phyloP scores from a whole-genome alignment of 192 early-diverging fungal genomes.

The Lobosporangium transversale region DNA sequence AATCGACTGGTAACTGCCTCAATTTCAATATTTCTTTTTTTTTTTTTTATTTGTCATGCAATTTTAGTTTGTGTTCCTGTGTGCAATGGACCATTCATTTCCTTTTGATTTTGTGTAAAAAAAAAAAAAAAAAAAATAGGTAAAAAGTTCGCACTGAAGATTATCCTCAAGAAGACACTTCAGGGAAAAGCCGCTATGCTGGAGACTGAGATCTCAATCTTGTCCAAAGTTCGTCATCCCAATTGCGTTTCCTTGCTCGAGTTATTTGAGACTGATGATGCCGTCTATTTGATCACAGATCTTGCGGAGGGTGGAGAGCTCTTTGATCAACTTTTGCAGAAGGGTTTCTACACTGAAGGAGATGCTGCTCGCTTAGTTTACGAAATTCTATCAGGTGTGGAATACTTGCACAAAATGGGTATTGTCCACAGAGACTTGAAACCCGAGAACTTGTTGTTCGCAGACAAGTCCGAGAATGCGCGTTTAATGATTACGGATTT shows the following conservation, averaged over 20 bases:
- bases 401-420: conserved; percentile 83
- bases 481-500: conserved; percentile 77
- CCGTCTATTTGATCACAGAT: conserved; percentile 74
- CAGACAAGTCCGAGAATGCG: conserved; percentile 56
- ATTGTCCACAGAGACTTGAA: conserved; percentile 87
- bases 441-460: conserved; percentile 79
- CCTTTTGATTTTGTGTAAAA: neutral
- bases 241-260: conserved; percentile 83
- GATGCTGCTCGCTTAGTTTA: conserved; percentile 77
- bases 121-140: conserved; percentile 5
- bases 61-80: neutral
- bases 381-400: conserved; percentile 78
- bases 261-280: conserved; percentile 72
- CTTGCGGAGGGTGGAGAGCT: conserved; percentile 83
- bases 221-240: conserved; percentile 82
- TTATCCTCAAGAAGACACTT: conserved; percentile 72
- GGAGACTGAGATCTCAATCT: conserved; percentile 73
- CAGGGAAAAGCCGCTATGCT: conserved; percentile 64
- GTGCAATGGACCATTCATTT: too few relatives aligned
- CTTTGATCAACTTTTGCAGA: conserved; percentile 76
- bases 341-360: conserved; percentile 75
- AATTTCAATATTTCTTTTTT: too few relatives aligned
- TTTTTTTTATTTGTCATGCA: too few relatives aligned
- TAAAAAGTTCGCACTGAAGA: conserved; percentile 72
- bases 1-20: conserved; percentile 54